Conservation (phyloP, 2,329 filamentous ascomycete genomes). For the Aureobasidium sp. region DNA sequence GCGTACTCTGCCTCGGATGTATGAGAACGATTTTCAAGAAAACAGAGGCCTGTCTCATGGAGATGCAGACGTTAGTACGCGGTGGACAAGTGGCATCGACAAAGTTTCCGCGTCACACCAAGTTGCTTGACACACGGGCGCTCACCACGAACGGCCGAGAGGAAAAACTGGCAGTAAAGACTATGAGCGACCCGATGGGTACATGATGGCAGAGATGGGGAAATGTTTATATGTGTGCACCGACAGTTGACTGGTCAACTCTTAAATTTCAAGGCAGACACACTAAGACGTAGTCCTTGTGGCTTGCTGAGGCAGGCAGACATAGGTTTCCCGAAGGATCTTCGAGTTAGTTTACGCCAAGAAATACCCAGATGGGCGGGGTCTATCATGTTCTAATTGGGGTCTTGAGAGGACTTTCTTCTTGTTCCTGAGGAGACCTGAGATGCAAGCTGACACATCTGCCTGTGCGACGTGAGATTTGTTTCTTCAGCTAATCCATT, state of each 20-base stretch:
- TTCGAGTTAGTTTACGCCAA: not conserved
- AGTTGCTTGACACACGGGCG: slow-evolving; percentile 1
- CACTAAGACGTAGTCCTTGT: slow-evolving; percentile 6
- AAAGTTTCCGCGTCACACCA: slow-evolving; percentile 11
- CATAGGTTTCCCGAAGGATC: slow-evolving; percentile 6
- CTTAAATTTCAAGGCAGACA: slow-evolving; percentile 11
- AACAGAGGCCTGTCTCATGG: not conserved
- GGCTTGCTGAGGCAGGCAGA: slow-evolving; percentile 11
- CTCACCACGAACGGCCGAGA: slow-evolving; percentile 12
- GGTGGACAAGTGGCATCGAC: slow-evolving; percentile 9
- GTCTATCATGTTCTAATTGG: not conserved
- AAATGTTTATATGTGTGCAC: slow-evolving; percentile 5
- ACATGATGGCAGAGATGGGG: not conserved
- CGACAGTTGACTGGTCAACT: slow-evolving; percentile 8
- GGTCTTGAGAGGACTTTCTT: not conserved
- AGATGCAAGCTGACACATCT: not conserved
- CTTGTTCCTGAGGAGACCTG: not conserved
- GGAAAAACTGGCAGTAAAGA: slow-evolving; percentile 2
- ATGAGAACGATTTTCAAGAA: not conserved
- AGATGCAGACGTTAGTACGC: not conserved
- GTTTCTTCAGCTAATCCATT: not conserved
- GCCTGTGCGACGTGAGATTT: slow-evolving; percentile 7
- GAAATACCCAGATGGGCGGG: not conserved
- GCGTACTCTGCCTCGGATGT: not conserved
- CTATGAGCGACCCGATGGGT: not conserved